These are phyloP conservation scores for Ophiosphaerella narmari DNA, from an alignment of 2,329 filamentous ascomycete species.

Conservation along the genomic window DNA sequence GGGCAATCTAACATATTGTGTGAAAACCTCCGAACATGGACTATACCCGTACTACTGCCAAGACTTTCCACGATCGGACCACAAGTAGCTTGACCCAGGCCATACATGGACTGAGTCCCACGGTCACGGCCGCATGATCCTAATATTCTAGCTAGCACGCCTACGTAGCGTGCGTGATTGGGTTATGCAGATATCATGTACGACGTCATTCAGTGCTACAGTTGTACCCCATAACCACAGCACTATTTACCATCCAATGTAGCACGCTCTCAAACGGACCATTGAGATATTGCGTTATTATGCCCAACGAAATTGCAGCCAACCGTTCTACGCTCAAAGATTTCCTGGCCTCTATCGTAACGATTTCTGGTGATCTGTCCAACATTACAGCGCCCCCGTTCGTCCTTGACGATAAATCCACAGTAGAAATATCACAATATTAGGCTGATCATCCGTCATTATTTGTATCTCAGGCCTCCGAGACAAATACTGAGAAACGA, in stretches of 20 bases:
- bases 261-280: background rate
- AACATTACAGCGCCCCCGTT: conserved; percentile 56
- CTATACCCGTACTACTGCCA: too few species aligned
- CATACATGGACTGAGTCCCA: too few species aligned
- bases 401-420: conserved; percentile 51
- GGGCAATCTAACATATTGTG: too few species aligned
- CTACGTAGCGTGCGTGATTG: background rate
- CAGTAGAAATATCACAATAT: conserved; percentile 53
- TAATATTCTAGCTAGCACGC: too few species aligned
- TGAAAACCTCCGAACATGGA: too few species aligned
- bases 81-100: too few species aligned
- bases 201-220: conserved; percentile 11
- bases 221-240: conserved; percentile 1
- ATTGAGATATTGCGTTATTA: conserved; percentile 8
- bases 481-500: conserved; percentile 46
- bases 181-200: background rate
- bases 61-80: too few species aligned
- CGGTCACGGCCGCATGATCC: too few species aligned
- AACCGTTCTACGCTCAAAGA: conserved; percentile 41
- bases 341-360: conserved; percentile 48
- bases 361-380: conserved; percentile 52
- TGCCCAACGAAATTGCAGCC: conserved; percentile 26
- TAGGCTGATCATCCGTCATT: conserved; percentile 53
- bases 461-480: conserved; percentile 52
- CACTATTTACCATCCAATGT: background rate